Base-by-base conservation (phyloP, 139 green algal species). In the Chlorella sp. region DNA sequence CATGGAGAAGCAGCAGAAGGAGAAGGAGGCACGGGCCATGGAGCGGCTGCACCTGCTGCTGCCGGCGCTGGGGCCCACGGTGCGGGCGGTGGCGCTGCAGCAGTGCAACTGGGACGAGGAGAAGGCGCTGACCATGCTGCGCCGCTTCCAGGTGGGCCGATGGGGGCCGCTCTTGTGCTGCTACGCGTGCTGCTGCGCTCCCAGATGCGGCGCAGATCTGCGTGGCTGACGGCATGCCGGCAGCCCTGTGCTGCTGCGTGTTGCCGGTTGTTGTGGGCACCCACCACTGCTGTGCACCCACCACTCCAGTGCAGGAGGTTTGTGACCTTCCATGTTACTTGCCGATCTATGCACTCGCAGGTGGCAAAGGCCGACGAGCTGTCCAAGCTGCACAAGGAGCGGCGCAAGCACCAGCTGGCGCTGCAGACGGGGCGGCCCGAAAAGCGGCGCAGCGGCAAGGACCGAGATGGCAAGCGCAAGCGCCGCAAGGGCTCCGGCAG, bases 21-120 rank as follows among this genome's bases (percentile, higher is more conserved):
- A 94, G 67, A 95, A 95, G 87, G 95, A 98, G 81, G 80, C 91
- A 13, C 62, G 79, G 11, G 91, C 91, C 12, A 89, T 96, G 67
- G 85, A 90, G n/a, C 91, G 91, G 39, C 83, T 98, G 57, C 67
- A 86, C 0, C 72, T 74, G 26, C 74, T 95, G 26, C 85, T 96
- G 83, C 95, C 95, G 0, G 78, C 90, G n/a, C 63, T 98, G 67
- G 93, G 95, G 36, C 84, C 89, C 23, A 83, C 91, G 25, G 87
- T 95, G 23, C 89, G 88, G 1, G 84, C 90, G 0, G 68, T 95
- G 23, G 93, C 95, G 2, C 83, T 98, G 39, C 62, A 91, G 51
- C 89, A 96, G 67, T 87, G 87, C 16, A 81, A 82, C n/a, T 98
- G 93, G 91, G 91, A 95, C 28, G 86, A 92, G 36, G 90, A 95